These are phyloP conservation scores for Sclerotinia trifoliorum DNA, from an alignment of 2,329 filamentous ascomycete genomes.

Conservation along the genomic window DNA sequence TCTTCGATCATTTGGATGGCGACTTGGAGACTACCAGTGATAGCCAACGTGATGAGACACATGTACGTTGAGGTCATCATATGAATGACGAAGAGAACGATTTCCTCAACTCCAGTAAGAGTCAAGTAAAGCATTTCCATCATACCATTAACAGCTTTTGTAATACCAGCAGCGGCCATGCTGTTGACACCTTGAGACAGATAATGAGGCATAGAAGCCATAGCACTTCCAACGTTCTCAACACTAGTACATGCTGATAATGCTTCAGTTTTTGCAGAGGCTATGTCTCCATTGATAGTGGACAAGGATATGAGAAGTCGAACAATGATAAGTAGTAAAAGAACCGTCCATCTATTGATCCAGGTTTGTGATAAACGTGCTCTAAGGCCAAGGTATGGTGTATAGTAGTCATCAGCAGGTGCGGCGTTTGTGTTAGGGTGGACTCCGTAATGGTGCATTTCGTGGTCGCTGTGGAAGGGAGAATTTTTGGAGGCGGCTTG, in stretches of 20 bases:
- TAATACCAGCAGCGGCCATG: slow-evolving; percentile 75
- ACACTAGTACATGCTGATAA: slow-evolving; percentile 88
- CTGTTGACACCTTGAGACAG: slow-evolving; percentile 86
- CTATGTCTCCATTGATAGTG: slow-evolving; percentile 71
- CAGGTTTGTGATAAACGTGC: slow-evolving; percentile 92
- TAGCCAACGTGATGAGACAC: slow-evolving; percentile 81
- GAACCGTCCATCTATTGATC: slow-evolving; percentile 96
- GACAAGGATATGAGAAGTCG: slow-evolving; percentile 75
- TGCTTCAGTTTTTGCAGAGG: slow-evolving; percentile 74
- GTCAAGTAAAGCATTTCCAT: slow-evolving; percentile 76
- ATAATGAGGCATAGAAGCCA: slow-evolving; percentile 98
- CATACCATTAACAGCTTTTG: slow-evolving; percentile 75
- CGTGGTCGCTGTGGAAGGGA: slow-evolving; percentile 39
- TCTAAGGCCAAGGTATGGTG: slow-evolving; percentile 87
- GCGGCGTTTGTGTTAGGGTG: slow-evolving; percentile 17
- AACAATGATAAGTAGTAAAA: slow-evolving; percentile 81
- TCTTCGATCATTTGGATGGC: slow-evolving; percentile 62
- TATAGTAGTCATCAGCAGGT: slow-evolving; percentile 64
- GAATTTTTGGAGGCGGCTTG: slow-evolving; percentile 41
- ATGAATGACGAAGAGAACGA: slow-evolving; percentile 90
- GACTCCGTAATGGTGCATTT: slow-evolving; percentile 35
- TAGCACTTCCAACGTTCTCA: slow-evolving; percentile 86
- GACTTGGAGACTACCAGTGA: slow-evolving; percentile 74
- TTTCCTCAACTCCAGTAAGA: slow-evolving; percentile 78
- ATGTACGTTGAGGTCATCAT: slow-evolving; percentile 87